Base-by-base conservation (phyloP, 2,329 filamentous ascomycete genomes). In the Stagonosporopsis chrysanthemi region DNA sequence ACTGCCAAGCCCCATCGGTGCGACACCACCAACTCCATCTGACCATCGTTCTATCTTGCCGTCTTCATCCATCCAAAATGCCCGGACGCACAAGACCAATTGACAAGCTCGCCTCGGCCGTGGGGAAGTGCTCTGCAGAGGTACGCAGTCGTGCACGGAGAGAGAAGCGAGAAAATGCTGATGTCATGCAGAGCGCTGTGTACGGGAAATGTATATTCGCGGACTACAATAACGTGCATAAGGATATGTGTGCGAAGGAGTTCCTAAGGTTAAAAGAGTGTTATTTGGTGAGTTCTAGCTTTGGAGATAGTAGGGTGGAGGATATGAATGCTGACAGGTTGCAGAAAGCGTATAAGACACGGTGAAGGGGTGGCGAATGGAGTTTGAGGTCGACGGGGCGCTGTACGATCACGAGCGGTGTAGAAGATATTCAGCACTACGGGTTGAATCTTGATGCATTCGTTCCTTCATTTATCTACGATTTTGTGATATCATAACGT, bases 161-260 rank as follows among this genome's bases (percentile, higher is more conserved):
- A 5, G n/a, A 8, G 6, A 14, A 19, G 19, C 3, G 26, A 19
- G 24, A 51, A 31, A 36, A 48, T 52, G 39, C 54, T 57, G 54
- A 57, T 49, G 54, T 58, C 33, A 46, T 38, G 12, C 24, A 98
- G 94, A 90, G 91, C 49, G 83, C 91, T 2, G 82, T 86, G 12
- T 99, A 98, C 72, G 95, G 94, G 65, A 93, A 92, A 81, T 99
- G 95, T 75, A 88, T 99, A 63, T 85, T 94, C 47, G 86, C 87
- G 36, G 94, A 98, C 73, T 98, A 96, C 78, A 94, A 94, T 72
- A 86, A 92, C 4, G 86, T 97, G 3, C 86, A 92, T 67, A 96
- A 96, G 73, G 91, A 97, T 73, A 95, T 95, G 82, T 99, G 95
- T 72, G 83, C 84, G 4, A 87, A 86, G 56, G 92, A 97, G 72